phyloP scores from a whole-genome alignment of 2,329 filamentous ascomycete genomes.

The Fusarium sp. region DNA sequence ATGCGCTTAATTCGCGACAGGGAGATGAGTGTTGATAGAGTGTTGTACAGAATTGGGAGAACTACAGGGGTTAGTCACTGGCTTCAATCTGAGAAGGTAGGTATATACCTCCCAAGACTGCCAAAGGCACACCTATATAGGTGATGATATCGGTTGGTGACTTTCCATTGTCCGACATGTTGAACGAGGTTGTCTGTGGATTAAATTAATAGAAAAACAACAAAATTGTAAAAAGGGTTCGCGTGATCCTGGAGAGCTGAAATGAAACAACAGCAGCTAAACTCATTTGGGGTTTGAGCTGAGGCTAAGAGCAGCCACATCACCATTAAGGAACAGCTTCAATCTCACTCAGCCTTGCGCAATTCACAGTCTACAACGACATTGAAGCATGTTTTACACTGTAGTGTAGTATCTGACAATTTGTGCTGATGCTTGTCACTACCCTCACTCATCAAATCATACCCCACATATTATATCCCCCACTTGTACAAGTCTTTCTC shows the following conservation, averaged over 20 bases:
- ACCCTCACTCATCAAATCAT: neutral
- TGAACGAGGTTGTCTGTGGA: slow-evolving; percentile 1
- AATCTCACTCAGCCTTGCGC: neutral
- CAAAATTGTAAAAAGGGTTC: slow-evolving; percentile 16
- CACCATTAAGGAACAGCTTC: neutral
- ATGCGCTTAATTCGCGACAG: slow-evolving; percentile 71
- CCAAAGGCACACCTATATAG: slow-evolving; percentile 69
- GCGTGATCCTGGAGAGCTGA: slow-evolving; percentile 14
- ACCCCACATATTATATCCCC: neutral
- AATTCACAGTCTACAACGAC: neutral
- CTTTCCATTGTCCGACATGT: slow-evolving; percentile 52
- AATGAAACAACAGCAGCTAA: slow-evolving; percentile 18
- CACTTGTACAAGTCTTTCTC: neutral
- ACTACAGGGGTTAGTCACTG: slow-evolving; percentile 53
- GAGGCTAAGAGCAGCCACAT: slow-evolving; percentile 14
- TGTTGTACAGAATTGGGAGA: slow-evolving; percentile 76
- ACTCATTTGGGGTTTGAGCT: slow-evolving; percentile 13
- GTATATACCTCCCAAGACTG: slow-evolving; percentile 62
- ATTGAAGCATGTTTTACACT: too few species aligned
- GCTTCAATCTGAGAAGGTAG: neutral
- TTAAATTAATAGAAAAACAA: neutral
- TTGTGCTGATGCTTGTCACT: too few species aligned
- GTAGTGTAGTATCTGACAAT: too few species aligned
- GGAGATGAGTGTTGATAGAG: slow-evolving; percentile 69
- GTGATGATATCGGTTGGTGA: slow-evolving; percentile 66